Base-by-base conservation (phyloP, 192 early-diverging fungal genomes). In the Chytriomyces hyalinus region DNA sequence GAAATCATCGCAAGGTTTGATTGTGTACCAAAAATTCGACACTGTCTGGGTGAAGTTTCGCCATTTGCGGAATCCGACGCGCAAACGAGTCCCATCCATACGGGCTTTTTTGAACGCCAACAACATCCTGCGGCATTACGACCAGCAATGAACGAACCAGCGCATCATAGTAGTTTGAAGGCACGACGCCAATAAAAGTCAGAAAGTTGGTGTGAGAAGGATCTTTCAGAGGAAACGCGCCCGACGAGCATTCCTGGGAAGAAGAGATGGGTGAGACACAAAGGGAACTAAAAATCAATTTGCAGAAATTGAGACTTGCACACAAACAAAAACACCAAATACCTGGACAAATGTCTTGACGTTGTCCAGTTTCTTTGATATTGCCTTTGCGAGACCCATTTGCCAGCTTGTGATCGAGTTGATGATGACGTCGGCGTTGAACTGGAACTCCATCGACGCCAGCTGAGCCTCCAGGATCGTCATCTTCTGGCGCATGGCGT, bases 361-460 rank as follows among this genome's bases (percentile, higher is more conserved):
- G 45, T 78, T 47, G 44, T 75, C 63, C 17, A 75, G 61, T 64
- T 57, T 22, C 17, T 13, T 75, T 6, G 73, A 75, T 50, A 82
- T 72, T 9, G 71, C 59, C 7, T 73, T 73, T 8, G 83, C 79
- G 60, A 87, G 80, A 46, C 67, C 71, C 10, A 78, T 74, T 61
- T 84, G 85, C 86, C 86, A 87, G 22, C 48, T 17, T 17, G 84
- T 82, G 73, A 87, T 66, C 28, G 73, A 83, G 62, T 86, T 85
- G 45, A 78, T 74, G 36, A 87, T 62, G 36, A 87, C 77, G 73
- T 87, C 86, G 4, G 85, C 83, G 50, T 84, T 87, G 67, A 85
- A 78, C 62, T 87, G 86, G 65, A 85, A 81, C 70, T 87, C 86
- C 83, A 87, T 85, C 61, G 76, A 86, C 10, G 62, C 78, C 24